Evolutionary conservation across 371 early-diverging fungal genomes (phyloP).

Genomic region (Rhizopus sp.): DNA sequence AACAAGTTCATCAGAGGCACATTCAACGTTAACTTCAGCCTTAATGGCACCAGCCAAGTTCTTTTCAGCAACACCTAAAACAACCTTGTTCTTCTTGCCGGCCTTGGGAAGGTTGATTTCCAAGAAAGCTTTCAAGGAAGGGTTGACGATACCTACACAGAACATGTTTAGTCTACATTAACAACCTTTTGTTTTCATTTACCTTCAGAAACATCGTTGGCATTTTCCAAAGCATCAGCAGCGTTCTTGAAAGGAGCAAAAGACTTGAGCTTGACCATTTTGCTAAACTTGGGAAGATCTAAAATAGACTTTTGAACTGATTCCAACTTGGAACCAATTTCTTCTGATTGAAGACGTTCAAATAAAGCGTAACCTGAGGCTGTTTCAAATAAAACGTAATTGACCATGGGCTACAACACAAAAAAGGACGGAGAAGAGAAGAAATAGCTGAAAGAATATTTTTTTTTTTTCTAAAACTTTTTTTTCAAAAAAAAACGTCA

Average conservation of each 20-base stretch:
- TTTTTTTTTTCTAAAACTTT: background rate
- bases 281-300: slow-evolving; percentile 91
- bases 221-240: slow-evolving; percentile 96
- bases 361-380: slow-evolving; percentile 97
- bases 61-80: slow-evolving; percentile 93
- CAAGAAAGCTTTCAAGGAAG: slow-evolving; percentile 87
- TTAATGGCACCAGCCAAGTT: slow-evolving; percentile 91
- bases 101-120: slow-evolving; percentile 91
- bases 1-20: slow-evolving; percentile 79
- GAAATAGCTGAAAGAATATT: background rate
- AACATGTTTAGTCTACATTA: background rate
- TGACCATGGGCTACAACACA: slow-evolving; percentile 33
- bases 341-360: slow-evolving; percentile 92
- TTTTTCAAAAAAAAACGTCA: no score
- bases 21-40: slow-evolving; percentile 74
- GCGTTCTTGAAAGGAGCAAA: slow-evolving; percentile 97
- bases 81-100: slow-evolving; percentile 70
- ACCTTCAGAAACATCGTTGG: slow-evolving; percentile 98
- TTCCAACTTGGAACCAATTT: slow-evolving; percentile 92
- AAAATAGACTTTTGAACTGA: slow-evolving; percentile 81
- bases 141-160: slow-evolving; percentile 72
- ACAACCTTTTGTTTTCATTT: slow-evolving; percentile 6
- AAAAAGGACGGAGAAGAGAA: background rate
- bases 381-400: slow-evolving; percentile 88
- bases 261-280: slow-evolving; percentile 89